Evolutionary conservation across 2,329 filamentous ascomycete species (phyloP).

Genomic region (Volutella citrinella): DNA sequence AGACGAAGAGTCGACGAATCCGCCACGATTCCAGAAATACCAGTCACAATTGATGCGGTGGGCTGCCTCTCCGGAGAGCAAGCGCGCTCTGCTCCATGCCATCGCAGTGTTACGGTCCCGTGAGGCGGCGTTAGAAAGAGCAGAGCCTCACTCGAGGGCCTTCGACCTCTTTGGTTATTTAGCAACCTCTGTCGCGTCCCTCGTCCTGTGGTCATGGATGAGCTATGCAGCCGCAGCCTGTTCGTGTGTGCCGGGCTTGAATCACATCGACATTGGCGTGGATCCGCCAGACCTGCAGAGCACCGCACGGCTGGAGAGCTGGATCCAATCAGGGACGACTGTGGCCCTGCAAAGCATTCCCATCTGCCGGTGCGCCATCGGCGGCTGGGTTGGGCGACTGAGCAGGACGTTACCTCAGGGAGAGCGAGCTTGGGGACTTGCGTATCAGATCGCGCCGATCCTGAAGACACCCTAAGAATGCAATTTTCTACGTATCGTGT

Average conservation of each 20-base stretch:
- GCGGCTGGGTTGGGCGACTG: constrained; percentile 25
- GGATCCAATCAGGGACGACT: constrained; percentile 23
- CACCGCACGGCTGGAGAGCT: constrained; percentile 23
- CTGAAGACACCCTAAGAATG: no score
- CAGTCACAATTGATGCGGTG: constrained; percentile 25
- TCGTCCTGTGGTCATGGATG: constrained; percentile 36
- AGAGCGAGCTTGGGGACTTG: constrained; percentile 18
- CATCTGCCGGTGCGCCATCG: constrained; percentile 27
- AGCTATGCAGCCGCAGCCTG: constrained; percentile 24
- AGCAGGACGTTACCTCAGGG: constrained; percentile 17
- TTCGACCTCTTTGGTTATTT: no score
- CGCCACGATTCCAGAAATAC: constrained; percentile 18
- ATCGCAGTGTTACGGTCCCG: constrained; percentile 28
- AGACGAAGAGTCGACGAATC: constrained; percentile 10
- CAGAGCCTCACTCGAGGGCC: constrained; percentile 11
- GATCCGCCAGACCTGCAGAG: constrained; percentile 22
- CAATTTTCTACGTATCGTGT: no score
- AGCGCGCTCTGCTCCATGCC: constrained; percentile 33
- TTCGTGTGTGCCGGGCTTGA: constrained; percentile 23
- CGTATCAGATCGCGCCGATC: constrained; percentile 19
- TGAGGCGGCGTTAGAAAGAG: constrained; percentile 17
- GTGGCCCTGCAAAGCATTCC: constrained; percentile 27
- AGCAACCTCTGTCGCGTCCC: constrained; percentile 27
- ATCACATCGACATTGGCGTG: constrained; percentile 22
- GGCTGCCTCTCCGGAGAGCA: constrained; percentile 26